These are phyloP conservation scores for Saccharomycopsis sp. DNA, from an alignment of 805 yeast species.

Conservation along the genomic window DNA sequence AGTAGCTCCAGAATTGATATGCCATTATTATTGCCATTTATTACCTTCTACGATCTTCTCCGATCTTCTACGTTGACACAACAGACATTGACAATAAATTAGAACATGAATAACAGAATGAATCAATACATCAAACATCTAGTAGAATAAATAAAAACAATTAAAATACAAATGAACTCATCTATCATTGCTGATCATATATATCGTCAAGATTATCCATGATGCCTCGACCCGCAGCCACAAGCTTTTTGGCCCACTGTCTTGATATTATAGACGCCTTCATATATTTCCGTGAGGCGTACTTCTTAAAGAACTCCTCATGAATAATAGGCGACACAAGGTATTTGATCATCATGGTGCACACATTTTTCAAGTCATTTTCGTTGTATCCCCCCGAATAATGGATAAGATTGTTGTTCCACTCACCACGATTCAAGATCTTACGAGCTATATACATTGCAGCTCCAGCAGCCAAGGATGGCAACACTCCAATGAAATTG, in stretches of 20 bases:
- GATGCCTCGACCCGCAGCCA: slow-evolving; percentile 11
- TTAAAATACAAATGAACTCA: too few relatives aligned
- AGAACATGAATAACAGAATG: too few relatives aligned
- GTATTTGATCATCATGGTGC: slow-evolving; percentile 70
- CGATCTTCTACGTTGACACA: too few relatives aligned
- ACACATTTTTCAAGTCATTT: slow-evolving; percentile 62
- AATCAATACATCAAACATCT: too few relatives aligned
- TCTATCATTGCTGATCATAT: not conserved
- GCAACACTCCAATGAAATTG: slow-evolving; percentile 63
- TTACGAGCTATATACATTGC: slow-evolving; percentile 79
- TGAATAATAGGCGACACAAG: slow-evolving; percentile 75
- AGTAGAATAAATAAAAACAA: too few relatives aligned
- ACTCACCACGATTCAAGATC: slow-evolving; percentile 60
- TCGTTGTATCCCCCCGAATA: slow-evolving; percentile 87
- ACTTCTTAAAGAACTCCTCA: slow-evolving; percentile 90
- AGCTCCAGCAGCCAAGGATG: slow-evolving; percentile 79
- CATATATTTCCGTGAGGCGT: slow-evolving; percentile 83
- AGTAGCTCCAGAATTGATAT: too few relatives aligned
- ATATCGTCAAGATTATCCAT: slow-evolving; percentile 1
- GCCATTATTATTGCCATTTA: too few relatives aligned
- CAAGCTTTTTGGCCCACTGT: slow-evolving; percentile 69
- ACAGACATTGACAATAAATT: too few relatives aligned
- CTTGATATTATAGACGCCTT: slow-evolving; percentile 75
- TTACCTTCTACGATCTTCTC: too few relatives aligned
- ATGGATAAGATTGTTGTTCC: slow-evolving; percentile 84